Evolutionary conservation across 768 basidiomycete genomes (phyloP), one percentile per base, ranked within the genome.

Genomic region (Tricholoma saponaceum): DNA sequence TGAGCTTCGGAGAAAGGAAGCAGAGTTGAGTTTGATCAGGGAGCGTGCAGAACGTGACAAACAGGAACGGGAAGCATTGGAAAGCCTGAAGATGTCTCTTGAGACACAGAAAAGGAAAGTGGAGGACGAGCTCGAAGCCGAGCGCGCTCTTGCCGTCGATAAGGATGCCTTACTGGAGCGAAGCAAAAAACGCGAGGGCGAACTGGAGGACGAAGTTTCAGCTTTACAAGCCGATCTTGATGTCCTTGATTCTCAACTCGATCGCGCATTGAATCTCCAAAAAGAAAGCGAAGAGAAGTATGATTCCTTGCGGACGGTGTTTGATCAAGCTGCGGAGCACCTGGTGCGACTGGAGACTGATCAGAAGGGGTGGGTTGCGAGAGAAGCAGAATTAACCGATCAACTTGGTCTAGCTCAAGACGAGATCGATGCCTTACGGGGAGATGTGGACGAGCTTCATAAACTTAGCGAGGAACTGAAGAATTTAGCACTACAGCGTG

Each of bases 1-100:
- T 39, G 96, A 96, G 68, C 80, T 98, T 5, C 82, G 90, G 14
- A 82, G 83, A 70, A 96, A 96, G 70, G 91, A 94, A 55, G 78
- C 85, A 1, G 97, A 99, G 66, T 75, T 98, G 12, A 75, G 82
- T 1, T 74, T 94, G 50, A 82, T 86, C 54, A 89, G 86, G 66
- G 94, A 97, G 66, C 79, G 90, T 7, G 93, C 92, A 0, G 92
- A 95, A 67, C 82, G 89, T 26, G 96, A 98, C 57, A 85, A 89
- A 63, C 80, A 80, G 57, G 96, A 95, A 71, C 82, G 83, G 51
- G 87, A 87, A 64, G 83, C 84, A 16, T 67, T 98, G 53, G 89
- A 95, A 69, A 83, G 76, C 59, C 74, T 95, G 46, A 90, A 90
- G 74, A 88, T 91, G 82, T 72, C 85, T 16, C 76, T 98, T 30